Evolutionary conservation across 805 yeast species (phyloP).

Genomic region (Lachancea waltii): DNA sequence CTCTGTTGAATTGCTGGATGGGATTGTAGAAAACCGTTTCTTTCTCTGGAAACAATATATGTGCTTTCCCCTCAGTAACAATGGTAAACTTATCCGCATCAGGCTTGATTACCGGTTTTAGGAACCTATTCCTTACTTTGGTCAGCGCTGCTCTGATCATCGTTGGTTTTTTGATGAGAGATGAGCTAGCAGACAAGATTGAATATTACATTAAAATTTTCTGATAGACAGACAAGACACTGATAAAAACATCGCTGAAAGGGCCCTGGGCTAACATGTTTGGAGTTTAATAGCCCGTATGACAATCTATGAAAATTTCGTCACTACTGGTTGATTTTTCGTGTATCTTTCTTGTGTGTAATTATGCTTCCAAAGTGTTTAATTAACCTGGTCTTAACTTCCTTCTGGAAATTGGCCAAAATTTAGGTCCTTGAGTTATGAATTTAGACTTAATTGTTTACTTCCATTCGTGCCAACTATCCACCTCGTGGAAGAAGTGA

Average conservation of each 20-base stretch:
- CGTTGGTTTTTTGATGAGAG: slow-evolving; percentile 4
- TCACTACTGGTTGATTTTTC: too few relatives aligned
- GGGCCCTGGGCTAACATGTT: too few relatives aligned
- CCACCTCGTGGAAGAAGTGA: too few relatives aligned
- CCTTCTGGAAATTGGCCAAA: too few relatives aligned
- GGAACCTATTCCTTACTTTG: slow-evolving; percentile 16
- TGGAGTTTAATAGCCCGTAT: too few relatives aligned
- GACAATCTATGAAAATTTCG: too few relatives aligned
- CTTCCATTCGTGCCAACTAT: too few relatives aligned
- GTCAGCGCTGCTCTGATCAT: slow-evolving; percentile 28
- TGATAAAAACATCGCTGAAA: background rate
- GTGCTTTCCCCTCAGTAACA: slow-evolving; percentile 76
- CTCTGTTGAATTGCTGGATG: slow-evolving; percentile 94
- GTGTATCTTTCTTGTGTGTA: too few relatives aligned
- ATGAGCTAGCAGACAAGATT: slow-evolving; percentile 4
- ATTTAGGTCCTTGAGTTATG: too few relatives aligned
- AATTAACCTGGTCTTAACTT: too few relatives aligned
- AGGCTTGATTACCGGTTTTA: slow-evolving; percentile 13
- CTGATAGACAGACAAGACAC: slow-evolving; percentile 5
- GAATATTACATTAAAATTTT: background rate
- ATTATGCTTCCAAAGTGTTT: too few relatives aligned
- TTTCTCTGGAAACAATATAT: slow-evolving; percentile 71
- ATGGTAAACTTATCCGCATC: slow-evolving; percentile 34
- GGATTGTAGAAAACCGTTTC: slow-evolving; percentile 91
- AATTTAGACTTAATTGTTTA: too few relatives aligned